A percentile compares a stretch with the other conserved stretches of the same genome.
Conservation (phyloP, 1,284 basidiomycete genomes). For the Fomitopsis schrenkii region DNA sequence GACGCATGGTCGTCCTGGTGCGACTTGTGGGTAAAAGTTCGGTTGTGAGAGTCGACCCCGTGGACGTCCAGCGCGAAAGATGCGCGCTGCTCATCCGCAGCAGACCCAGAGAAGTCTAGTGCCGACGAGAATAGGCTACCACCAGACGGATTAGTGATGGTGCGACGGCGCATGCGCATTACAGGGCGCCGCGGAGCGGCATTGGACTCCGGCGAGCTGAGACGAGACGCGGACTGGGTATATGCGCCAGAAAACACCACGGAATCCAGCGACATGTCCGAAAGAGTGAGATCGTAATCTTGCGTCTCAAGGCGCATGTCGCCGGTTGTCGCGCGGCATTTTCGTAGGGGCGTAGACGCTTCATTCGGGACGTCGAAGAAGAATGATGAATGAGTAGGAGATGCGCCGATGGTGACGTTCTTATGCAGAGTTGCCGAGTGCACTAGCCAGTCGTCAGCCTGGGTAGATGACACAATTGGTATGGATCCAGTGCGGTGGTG, state of each 20-base stretch:
- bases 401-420: slow-evolving; percentile 14
- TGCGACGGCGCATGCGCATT: slow-evolving; percentile 23
- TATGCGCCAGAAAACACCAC: slow-evolving; percentile 14
- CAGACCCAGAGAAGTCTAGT: slow-evolving; percentile 25
- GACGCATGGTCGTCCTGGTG: not conserved
- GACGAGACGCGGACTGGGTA: slow-evolving; percentile 15
- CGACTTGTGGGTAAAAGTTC: not conserved
- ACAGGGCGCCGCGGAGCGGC: slow-evolving; percentile 6
- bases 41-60: not conserved
- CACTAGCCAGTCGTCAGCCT: slow-evolving; percentile 27
- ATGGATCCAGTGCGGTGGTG: slow-evolving; percentile 26
- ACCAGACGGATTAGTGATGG: slow-evolving; percentile 23
- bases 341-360: slow-evolving; percentile 28
- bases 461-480: slow-evolving; percentile 16
- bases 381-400: slow-evolving; percentile 23
- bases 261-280: not conserved
- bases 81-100: not conserved
- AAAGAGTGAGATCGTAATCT: not conserved
- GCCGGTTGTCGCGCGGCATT: slow-evolving; percentile 15
- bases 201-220: slow-evolving; percentile 12
- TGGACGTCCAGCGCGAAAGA: not conserved
- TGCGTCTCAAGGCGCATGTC: slow-evolving; percentile 13
- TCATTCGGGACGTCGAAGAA: slow-evolving; percentile 26
- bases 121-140: slow-evolving; percentile 33
- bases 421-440: slow-evolving; percentile 25